phyloP scores from a whole-genome alignment of 139 green algal species.

The Chlorella sp. region DNA sequence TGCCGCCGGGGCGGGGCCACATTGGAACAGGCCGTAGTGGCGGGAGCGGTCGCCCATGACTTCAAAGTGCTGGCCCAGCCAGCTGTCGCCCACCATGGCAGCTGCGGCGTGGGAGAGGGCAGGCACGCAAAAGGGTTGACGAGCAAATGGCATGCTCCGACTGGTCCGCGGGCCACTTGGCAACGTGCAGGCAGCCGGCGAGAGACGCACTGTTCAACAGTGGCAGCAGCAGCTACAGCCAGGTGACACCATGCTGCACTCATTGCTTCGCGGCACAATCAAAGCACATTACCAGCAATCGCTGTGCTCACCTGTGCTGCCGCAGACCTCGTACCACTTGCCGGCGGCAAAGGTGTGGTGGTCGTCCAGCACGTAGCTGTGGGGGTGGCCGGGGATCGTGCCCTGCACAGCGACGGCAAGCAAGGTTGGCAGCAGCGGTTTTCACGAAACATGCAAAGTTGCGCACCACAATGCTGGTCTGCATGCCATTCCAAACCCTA shows the following conservation, averaged over 20 bases:
- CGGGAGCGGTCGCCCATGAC: slow-evolving; percentile 68
- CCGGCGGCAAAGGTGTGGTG: slow-evolving; percentile 78
- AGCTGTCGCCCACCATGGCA: slow-evolving; percentile 87
- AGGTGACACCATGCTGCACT: neutral
- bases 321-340: slow-evolving; percentile 82
- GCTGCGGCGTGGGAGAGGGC: too few species aligned
- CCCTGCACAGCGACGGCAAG: slow-evolving; percentile 54
- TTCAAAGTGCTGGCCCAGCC: slow-evolving; percentile 82
- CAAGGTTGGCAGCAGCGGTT: neutral
- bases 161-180: too few species aligned
- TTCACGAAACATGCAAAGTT: neutral
- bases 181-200: neutral
- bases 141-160: too few species aligned
- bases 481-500: too few species aligned
- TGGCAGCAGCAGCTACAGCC: neutral
- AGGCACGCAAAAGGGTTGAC: too few species aligned
- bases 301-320: neutral
- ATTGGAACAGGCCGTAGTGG: slow-evolving; percentile 80
- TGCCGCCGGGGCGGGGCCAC: neutral
- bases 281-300: neutral
- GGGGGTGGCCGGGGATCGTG: slow-evolving; percentile 73
- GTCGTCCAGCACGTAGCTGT: slow-evolving; percentile 86
- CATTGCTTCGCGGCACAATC: neutral
- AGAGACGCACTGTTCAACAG: neutral
- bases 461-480: too few species aligned